A percentile compares a stretch with the other conserved stretches of the same genome.
phyloP scores from a whole-genome alignment of 2,329 filamentous ascomycete species.

The Aspergillus aculeatinus region DNA sequence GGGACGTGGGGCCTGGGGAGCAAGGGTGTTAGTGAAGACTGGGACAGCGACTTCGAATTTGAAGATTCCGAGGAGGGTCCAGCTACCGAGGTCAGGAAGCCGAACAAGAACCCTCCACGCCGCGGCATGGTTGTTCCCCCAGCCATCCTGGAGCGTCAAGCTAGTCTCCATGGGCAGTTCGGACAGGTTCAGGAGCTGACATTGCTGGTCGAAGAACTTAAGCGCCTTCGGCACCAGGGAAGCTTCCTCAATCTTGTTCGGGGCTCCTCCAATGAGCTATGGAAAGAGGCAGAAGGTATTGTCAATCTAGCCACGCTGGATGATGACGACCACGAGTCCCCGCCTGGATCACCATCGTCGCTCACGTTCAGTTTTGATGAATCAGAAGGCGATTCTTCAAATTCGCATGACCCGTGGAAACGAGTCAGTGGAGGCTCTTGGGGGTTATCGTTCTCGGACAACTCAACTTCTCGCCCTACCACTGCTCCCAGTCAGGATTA shows the following conservation, averaged over 20 bases:
- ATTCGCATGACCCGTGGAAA: slow-evolving; percentile 31
- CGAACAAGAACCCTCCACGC: slow-evolving; percentile 22
- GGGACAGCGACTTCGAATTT: slow-evolving; percentile 69
- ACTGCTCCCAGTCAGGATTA: slow-evolving; percentile 46
- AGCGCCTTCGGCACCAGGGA: slow-evolving; percentile 59
- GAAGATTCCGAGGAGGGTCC: slow-evolving; percentile 51
- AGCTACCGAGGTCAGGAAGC: slow-evolving; percentile 43
- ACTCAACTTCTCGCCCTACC: slow-evolving; percentile 28
- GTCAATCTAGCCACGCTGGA: slow-evolving; percentile 66
- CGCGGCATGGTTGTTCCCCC: slow-evolving; percentile 54
- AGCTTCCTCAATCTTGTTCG: slow-evolving; percentile 53
- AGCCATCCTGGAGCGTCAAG: slow-evolving; percentile 63
- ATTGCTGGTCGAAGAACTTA: slow-evolving; percentile 63
- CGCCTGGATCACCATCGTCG: slow-evolving; percentile 55
- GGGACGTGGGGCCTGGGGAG: slow-evolving; percentile 66
- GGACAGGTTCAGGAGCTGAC: slow-evolving; percentile 64
- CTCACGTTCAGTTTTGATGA: slow-evolving; percentile 59
- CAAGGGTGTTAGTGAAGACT: slow-evolving; percentile 66
- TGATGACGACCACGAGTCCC: slow-evolving; percentile 55
- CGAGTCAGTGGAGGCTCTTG: slow-evolving; percentile 33
- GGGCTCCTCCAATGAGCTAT: slow-evolving; percentile 55
- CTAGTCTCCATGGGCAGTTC: slow-evolving; percentile 65
- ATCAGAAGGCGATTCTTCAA: slow-evolving; percentile 54
- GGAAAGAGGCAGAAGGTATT: slow-evolving; percentile 66
- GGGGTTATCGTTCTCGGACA: slow-evolving; percentile 28